phyloP scores from a whole-genome alignment of 768 basidiomycete species.

The Amanita rimosa region DNA sequence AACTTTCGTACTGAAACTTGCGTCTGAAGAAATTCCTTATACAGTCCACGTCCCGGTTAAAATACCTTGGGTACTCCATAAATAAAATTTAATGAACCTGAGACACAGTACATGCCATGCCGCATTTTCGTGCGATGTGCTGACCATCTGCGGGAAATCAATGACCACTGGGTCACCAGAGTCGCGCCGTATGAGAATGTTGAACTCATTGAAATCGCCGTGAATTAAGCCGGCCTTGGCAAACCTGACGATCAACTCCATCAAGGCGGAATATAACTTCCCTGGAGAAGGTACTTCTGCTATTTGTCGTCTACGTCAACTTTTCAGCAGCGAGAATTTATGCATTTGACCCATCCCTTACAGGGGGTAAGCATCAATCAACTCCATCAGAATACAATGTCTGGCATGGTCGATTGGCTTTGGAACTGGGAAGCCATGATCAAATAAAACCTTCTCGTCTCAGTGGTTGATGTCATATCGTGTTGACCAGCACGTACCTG shows the following conservation, averaged over 20 bases:
- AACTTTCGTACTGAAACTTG: slow-evolving; percentile 87
- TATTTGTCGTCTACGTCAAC: slow-evolving; percentile 65
- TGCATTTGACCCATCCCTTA: slow-evolving; percentile 21
- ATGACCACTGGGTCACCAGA: slow-evolving; percentile 77
- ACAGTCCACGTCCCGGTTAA: slow-evolving; percentile 97
- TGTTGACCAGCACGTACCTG: slow-evolving; percentile 41
- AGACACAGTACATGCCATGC: slow-evolving; percentile 58
- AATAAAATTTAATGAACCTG: slow-evolving; percentile 8
- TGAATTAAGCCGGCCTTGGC: slow-evolving; percentile 94
- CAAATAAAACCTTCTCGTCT: slow-evolving; percentile 63
- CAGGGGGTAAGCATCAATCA: slow-evolving; percentile 92
- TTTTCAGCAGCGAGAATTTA: slow-evolving; percentile 3
- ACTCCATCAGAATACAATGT: slow-evolving; percentile 94
- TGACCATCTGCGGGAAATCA: slow-evolving; percentile 99
- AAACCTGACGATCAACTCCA: slow-evolving; percentile 94
- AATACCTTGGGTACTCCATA: slow-evolving; percentile 59
- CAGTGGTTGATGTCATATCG: not conserved
- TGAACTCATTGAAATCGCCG: slow-evolving; percentile 99
- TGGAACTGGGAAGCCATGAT: slow-evolving; percentile 90
- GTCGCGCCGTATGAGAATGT: slow-evolving; percentile 83
- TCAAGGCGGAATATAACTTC: slow-evolving; percentile 80
- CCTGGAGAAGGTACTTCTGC: slow-evolving; percentile 76
- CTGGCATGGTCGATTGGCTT: slow-evolving; percentile 88
- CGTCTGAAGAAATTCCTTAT: slow-evolving; percentile 88
- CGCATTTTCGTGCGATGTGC: slow-evolving; percentile 91